These are phyloP conservation scores for Saccharomyces pastorianus DNA, from an alignment of 1,139 yeast genomes.

Conservation along the genomic window DNA sequence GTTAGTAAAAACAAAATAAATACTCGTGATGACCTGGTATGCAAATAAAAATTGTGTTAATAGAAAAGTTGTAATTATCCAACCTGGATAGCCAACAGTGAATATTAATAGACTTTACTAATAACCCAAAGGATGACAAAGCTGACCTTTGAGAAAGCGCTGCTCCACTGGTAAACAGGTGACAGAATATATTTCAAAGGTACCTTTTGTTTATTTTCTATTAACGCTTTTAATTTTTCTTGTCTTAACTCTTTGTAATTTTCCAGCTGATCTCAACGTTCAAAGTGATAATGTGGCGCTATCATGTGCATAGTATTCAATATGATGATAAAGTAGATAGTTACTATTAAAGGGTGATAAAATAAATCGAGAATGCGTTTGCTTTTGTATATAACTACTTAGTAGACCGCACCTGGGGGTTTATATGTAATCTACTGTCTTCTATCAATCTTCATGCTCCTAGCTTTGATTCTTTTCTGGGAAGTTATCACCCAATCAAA, in stretches of 20 bases:
- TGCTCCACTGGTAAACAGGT: neutral
- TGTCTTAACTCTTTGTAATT: neutral
- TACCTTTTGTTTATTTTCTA: neutral
- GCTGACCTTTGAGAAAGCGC: neutral
- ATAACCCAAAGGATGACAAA: neutral
- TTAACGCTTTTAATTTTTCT: neutral
- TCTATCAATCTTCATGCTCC: constrained; percentile 42
- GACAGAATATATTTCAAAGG: neutral
- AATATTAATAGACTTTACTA: neutral
- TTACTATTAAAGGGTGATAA: no score
- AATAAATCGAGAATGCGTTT: neutral
- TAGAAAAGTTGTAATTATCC: neutral
- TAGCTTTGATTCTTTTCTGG: constrained; percentile 58
- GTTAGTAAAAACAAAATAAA: neutral
- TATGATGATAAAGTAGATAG: neutral
- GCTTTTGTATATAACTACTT: constrained; percentile 2
- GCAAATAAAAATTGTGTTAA: neutral
- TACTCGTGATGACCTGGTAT: neutral
- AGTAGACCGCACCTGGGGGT: neutral
- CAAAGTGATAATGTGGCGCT: neutral
- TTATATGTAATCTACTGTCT: constrained; percentile 11
- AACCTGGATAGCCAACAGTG: neutral
- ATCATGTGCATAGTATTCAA: neutral
- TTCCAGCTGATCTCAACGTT: neutral
- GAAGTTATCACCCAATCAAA: constrained; percentile 82